phyloP scores from a whole-genome alignment of 2,329 filamentous ascomycete genomes.

The Diaporthe eres region DNA sequence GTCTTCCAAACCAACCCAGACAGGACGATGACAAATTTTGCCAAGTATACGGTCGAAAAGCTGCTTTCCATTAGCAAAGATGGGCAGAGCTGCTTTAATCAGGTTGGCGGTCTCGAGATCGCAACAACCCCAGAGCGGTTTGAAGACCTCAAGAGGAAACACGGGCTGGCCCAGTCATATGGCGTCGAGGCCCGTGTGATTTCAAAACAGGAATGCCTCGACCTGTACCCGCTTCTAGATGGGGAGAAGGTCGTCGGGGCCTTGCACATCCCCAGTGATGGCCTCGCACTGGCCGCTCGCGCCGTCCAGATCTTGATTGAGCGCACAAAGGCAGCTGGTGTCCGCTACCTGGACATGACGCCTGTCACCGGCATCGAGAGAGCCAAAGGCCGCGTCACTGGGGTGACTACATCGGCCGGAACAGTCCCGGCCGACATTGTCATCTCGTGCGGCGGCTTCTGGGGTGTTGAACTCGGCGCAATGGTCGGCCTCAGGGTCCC shows the following conservation, averaged over 20 bases:
- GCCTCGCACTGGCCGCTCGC: slow-evolving; percentile 72
- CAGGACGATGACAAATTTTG: slow-evolving; percentile 70
- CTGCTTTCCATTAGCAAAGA: slow-evolving; percentile 65
- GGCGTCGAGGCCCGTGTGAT: slow-evolving; percentile 69
- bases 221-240: slow-evolving; percentile 69
- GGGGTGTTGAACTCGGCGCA: slow-evolving; percentile 75
- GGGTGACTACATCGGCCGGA: slow-evolving; percentile 65
- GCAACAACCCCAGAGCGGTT: slow-evolving; percentile 71
- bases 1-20: slow-evolving; percentile 74
- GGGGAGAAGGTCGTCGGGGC: slow-evolving; percentile 68
- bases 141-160: slow-evolving; percentile 74
- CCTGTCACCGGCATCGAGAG: slow-evolving; percentile 70
- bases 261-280: slow-evolving; percentile 72
- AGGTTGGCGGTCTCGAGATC: slow-evolving; percentile 73
- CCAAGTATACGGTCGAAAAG: slow-evolving; percentile 74
- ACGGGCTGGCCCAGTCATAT: slow-evolving; percentile 73
- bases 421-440: slow-evolving; percentile 71
- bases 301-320: slow-evolving; percentile 73
- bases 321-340: slow-evolving; percentile 69
- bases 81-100: slow-evolving; percentile 70
- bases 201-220: slow-evolving; percentile 64
- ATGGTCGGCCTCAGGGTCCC: slow-evolving; percentile 72
- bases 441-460: slow-evolving; percentile 75
- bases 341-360: slow-evolving; percentile 69
- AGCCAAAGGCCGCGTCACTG: slow-evolving; percentile 64